phyloP scores from a whole-genome alignment of 495 filamentous ascomycete species.

The Xylaria intraflava region DNA sequence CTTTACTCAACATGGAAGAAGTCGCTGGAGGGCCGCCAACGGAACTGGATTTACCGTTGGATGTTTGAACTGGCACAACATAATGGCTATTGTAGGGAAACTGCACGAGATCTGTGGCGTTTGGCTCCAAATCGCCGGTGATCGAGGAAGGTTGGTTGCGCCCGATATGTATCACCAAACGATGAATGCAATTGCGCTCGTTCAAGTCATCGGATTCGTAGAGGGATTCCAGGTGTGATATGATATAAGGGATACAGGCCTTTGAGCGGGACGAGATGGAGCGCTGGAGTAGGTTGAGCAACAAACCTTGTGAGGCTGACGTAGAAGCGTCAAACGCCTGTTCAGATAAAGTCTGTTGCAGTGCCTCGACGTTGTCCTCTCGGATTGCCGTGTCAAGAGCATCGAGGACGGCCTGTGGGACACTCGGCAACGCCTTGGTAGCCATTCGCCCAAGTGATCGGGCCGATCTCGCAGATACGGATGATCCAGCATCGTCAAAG shows the following conservation, averaged over 20 bases:
- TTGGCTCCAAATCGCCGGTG: conserved; percentile 41
- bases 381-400: conserved; percentile 71
- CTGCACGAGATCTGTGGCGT: conserved; percentile 41
- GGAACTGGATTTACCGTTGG: conserved; percentile 37
- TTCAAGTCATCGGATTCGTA: conserved; percentile 90
- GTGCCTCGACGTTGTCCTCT: conserved; percentile 57
- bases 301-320: conserved; percentile 51
- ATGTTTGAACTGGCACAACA: conserved; percentile 55
- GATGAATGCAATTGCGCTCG: conserved; percentile 85
- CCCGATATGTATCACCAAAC: conserved; percentile 83
- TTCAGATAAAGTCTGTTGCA: conserved; percentile 54
- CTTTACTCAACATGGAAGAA: conserved; percentile 53
- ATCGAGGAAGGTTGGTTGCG: conserved; percentile 60
- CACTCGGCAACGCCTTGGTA: conserved; percentile 61
- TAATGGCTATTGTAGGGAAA: conserved; percentile 57
- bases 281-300: conserved; percentile 77
- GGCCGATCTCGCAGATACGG: conserved; percentile 48
- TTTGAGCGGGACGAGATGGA: conserved; percentile 67
- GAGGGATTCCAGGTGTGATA: conserved; percentile 59
- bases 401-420: conserved; percentile 60
- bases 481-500: conserved; percentile 63
- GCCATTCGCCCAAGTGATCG: conserved; percentile 64
- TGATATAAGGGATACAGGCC: conserved; percentile 59
- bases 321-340: conserved; percentile 49
- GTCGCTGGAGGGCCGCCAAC: conserved; percentile 37